Percentiles rank a stretch among this genome's conserved stretches.
phyloP scores from a whole-genome alignment of 805 yeast genomes.

The Candida dajiaensis region DNA sequence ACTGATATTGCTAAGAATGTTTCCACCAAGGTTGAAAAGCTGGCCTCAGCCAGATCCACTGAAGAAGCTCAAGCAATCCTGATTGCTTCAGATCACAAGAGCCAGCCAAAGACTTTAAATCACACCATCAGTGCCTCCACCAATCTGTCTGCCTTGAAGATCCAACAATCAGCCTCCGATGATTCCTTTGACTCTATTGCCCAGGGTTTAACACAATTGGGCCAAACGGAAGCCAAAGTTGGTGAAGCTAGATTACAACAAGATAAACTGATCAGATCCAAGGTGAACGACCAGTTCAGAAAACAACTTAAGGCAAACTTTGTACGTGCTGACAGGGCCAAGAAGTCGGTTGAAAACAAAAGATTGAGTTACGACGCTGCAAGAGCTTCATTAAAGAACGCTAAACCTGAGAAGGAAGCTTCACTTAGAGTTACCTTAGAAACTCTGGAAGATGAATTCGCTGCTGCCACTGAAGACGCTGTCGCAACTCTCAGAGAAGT shows the following conservation, averaged over 20 bases:
- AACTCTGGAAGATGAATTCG: slow-evolving; percentile 83
- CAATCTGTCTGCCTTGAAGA: slow-evolving; percentile 33
- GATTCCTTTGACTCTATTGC: slow-evolving; percentile 47
- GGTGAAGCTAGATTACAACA: slow-evolving; percentile 82
- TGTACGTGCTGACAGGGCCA: slow-evolving; percentile 58
- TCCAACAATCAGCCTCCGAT: slow-evolving; percentile 27
- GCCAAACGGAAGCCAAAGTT: slow-evolving; percentile 63
- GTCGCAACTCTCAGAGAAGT: slow-evolving; percentile 78
- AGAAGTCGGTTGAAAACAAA: slow-evolving; percentile 70
- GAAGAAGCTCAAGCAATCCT: slow-evolving; percentile 79
- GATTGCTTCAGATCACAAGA: slow-evolving; percentile 41
- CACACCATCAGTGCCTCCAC: slow-evolving; percentile 80
- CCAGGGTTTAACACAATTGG: slow-evolving; percentile 58
- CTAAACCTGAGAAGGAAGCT: slow-evolving; percentile 62
- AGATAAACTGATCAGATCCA: slow-evolving; percentile 63
- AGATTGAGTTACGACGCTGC: slow-evolving; percentile 78
- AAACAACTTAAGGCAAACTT: slow-evolving; percentile 58
- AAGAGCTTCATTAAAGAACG: slow-evolving; percentile 45
- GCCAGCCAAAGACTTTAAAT: slow-evolving; percentile 71
- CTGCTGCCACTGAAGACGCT: slow-evolving; percentile 85
- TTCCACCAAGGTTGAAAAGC: slow-evolving; percentile 55
- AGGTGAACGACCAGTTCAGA: slow-evolving; percentile 62
- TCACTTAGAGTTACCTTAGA: slow-evolving; percentile 73
- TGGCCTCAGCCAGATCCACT: slow-evolving; percentile 68
- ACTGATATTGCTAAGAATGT: slow-evolving; percentile 64